Evolutionary conservation across 345 rosid genomes (phyloP).

Genomic region (Populus deltoides): DNA sequence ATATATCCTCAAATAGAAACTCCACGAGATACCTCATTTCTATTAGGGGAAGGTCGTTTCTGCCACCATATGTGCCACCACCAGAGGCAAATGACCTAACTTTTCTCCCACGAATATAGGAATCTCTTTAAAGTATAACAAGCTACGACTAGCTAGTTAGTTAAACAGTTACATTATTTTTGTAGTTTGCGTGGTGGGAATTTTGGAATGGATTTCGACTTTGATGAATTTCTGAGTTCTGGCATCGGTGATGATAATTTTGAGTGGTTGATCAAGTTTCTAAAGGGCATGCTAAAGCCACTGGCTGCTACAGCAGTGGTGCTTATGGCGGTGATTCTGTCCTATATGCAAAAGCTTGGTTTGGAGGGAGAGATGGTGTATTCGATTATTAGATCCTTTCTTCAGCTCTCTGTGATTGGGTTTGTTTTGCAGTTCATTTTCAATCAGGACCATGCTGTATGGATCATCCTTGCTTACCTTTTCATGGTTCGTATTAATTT

Average conservation of each 20-base stretch:
- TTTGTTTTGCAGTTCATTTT: slow-evolving; percentile 92
- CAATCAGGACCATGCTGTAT: slow-evolving; percentile 39
- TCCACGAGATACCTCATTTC: slow-evolving; percentile 17
- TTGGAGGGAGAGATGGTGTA: slow-evolving; percentile 79
- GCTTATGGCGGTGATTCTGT: slow-evolving; percentile 59
- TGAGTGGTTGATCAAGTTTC: slow-evolving; percentile 55
- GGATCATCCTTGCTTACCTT: slow-evolving; percentile 83
- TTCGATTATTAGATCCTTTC: slow-evolving; percentile 65
- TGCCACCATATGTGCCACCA: too few relatives aligned
- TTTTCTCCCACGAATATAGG: neutral
- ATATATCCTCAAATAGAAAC: neutral
- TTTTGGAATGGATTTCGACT: neutral
- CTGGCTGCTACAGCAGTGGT: slow-evolving; percentile 75
- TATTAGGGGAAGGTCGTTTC: slow-evolving; percentile 36
- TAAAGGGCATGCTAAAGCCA: slow-evolving; percentile 79
- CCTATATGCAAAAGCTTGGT: slow-evolving; percentile 59
- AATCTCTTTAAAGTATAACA: neutral
- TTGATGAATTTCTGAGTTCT: neutral
- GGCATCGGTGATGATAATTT: slow-evolving; percentile 28
- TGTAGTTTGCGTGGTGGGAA: neutral
- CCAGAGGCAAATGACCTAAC: neutral
- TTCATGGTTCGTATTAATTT: slow-evolving; percentile 55
- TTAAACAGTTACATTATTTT: too few relatives aligned
- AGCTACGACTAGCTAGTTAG: neutral
- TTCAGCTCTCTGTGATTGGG: slow-evolving; percentile 81